Base-by-base conservation (phyloP, 2,329 filamentous ascomycete species). In the Curvularia sp. region DNA sequence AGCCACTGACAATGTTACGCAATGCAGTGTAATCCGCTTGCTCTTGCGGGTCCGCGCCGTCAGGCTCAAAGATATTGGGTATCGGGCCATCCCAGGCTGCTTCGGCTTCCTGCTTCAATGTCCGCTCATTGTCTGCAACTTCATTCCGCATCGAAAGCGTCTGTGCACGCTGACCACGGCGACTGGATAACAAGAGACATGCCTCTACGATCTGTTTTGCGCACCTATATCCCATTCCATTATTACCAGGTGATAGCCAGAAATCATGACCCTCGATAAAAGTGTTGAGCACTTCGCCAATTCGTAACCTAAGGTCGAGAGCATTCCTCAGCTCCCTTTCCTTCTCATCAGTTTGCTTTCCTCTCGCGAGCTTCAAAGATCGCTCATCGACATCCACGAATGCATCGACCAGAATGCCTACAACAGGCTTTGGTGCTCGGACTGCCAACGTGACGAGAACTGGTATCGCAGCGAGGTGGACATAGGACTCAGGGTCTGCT, bases 401-500 rank as follows among this genome's bases (percentile, higher is more conserved):
- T 41, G 86, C 83, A 23, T 91, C 88, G 0, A 89, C 77, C 0
- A 92, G 77, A 65, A 91, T 88, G 21, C 80, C 81, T 3, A 84
- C 78, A 0, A 87, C 87, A 0, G 88, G 84, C 41, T 82, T 84
- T 0, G 89, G 87, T 49, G 91, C 88, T 55, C 80, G 82, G 60
- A 82, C 77, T 0, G 88, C 84, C 10, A 93, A 75, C 23, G 86
- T 83, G 0, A 84, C 83, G 57, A 91, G 86, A 1, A 88, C 81
- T 60, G 86, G 86, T 60, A 92, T 85, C 15, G 87, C 84, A n/a
- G 86, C 83, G 2, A 89, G 79, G 66, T 90, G 89, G 59, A 92
- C 87, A 69, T 89, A 93, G 55, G 90, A 88, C 55, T 92, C 90
- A 5, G 82, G 79, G 48, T 90, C 88, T 59, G 84, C 82, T 1